phyloP scores from a whole-genome alignment of 2,329 filamentous ascomycete genomes.

The Botrytis squamosa region DNA sequence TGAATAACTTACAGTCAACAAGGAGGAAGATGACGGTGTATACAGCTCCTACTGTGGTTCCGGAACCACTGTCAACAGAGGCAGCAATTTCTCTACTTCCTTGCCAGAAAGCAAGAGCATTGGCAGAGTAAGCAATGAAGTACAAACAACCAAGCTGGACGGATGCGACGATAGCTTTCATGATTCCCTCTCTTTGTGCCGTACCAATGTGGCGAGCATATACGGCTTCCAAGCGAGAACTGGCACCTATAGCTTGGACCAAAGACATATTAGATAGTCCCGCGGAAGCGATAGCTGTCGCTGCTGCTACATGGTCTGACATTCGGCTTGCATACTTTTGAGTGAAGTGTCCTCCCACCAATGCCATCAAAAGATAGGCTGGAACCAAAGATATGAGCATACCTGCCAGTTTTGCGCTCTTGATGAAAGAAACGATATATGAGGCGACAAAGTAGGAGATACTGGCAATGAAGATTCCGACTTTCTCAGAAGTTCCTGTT shows the following conservation, averaged over 20 bases:
- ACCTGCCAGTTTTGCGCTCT: constrained; percentile 52
- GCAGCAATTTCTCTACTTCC: constrained; percentile 43
- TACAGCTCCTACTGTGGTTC: constrained; percentile 14
- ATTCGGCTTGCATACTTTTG: constrained; percentile 10
- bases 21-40: constrained; percentile 54
- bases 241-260: constrained; percentile 11
- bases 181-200: constrained; percentile 46
- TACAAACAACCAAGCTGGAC: constrained; percentile 49
- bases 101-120: constrained; percentile 58
- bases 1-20: constrained; percentile 46
- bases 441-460: constrained; percentile 47
- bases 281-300: constrained; percentile 3
- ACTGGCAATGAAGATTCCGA: constrained; percentile 55
- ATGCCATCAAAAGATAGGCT: constrained; percentile 5
- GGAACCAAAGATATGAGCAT: constrained; percentile 38
- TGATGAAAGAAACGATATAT: constrained; percentile 59
- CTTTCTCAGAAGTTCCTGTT: constrained; percentile 58
- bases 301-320: constrained; percentile 8
- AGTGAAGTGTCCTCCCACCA: constrained; percentile 7
- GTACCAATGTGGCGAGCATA: neutral
- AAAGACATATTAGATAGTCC: constrained; percentile 8
- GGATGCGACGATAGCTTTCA: constrained; percentile 49
- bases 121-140: constrained; percentile 42
- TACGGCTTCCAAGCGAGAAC: neutral
- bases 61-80: constrained; percentile 40